phyloP scores from a whole-genome alignment of 768 basidiomycete genomes.

The Boletales sp. region DNA sequence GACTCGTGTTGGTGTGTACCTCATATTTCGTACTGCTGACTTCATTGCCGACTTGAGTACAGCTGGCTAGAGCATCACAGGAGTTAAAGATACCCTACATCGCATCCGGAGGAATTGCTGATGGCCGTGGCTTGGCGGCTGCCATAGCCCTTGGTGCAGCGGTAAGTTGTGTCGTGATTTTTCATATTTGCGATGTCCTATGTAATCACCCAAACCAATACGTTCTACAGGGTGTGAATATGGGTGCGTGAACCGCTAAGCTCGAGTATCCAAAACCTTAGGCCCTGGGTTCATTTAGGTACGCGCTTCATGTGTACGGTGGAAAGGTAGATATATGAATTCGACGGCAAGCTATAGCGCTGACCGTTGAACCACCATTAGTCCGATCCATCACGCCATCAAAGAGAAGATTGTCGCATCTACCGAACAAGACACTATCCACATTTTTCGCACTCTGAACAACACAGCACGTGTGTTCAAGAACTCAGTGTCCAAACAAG shows the following conservation, averaged over 20 bases:
- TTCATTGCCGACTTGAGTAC: background rate
- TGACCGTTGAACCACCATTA: conserved; percentile 24
- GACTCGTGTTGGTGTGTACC: conserved; percentile 65
- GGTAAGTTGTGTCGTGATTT: conserved; percentile 40
- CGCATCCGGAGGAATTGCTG: conserved; percentile 88
- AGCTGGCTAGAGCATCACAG: conserved; percentile 85
- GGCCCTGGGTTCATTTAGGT: conserved; percentile 30
- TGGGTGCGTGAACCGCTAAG: conserved; percentile 42
- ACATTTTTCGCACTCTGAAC: conserved; percentile 85
- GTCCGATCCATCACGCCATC: conserved; percentile 85
- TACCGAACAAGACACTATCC: conserved; percentile 78
- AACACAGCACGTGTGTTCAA: conserved; percentile 87
- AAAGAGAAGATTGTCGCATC: conserved; percentile 86
- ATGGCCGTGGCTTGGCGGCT: conserved; percentile 79
- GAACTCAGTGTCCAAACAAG: conserved; percentile 80
- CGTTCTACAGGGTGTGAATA: conserved; percentile 69
- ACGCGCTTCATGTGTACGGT: conserved; percentile 92
- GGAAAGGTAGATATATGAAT: conserved; percentile 51
- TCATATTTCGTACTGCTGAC: background rate
- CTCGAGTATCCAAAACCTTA: background rate
- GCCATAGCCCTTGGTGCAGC: conserved; percentile 78
- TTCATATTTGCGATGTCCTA: too few relatives aligned
- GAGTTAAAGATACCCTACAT: conserved; percentile 84
- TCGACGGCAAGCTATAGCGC: background rate
- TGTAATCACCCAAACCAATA: background rate